Percentiles rank a stretch among this genome's conserved stretches.
phyloP scores from a whole-genome alignment of 257 asterid genomes.

The Catharanthus roseus region DNA sequence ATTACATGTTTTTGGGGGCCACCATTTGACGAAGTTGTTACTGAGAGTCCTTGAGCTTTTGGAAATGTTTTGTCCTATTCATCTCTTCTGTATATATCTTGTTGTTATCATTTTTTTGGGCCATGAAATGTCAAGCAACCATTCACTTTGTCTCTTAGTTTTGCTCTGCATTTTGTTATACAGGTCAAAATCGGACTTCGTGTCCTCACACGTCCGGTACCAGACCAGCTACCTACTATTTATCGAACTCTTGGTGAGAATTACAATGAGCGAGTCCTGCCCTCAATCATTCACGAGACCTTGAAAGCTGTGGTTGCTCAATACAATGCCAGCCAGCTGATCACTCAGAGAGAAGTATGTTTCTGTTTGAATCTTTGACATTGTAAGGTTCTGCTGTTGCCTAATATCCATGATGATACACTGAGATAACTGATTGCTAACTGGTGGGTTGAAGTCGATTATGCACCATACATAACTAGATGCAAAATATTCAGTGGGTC shows the following conservation, averaged over 20 bases:
- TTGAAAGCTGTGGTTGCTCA: slow-evolving; percentile 90
- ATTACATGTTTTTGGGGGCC: too few relatives aligned
- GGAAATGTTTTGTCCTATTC: too few relatives aligned
- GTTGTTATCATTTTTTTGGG: not conserved
- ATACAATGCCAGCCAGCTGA: slow-evolving; percentile 89
- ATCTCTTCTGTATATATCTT: too few relatives aligned
- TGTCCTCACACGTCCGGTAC: slow-evolving; percentile 80
- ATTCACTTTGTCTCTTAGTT: not conserved
- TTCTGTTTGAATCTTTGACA: not conserved
- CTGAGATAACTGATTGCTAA: not conserved
- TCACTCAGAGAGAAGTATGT: slow-evolving; percentile 91
- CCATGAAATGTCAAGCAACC: too few relatives aligned
- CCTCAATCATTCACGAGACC: slow-evolving; percentile 88
- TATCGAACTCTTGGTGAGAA: slow-evolving; percentile 82
- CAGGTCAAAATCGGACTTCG: slow-evolving; percentile 93
- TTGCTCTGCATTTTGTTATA: slow-evolving; percentile 10
- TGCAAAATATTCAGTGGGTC: not conserved
- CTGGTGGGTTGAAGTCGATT: not conserved
- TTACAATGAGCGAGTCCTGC: slow-evolving; percentile 81
- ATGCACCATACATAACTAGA: not conserved
- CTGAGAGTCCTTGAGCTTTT: too few relatives aligned
- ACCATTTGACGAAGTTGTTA: too few relatives aligned
- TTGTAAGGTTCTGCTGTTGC: not conserved
- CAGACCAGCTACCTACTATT: slow-evolving; percentile 80
- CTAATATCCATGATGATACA: not conserved